Evolutionary conservation across 306 rosid genomes (phyloP).

Genomic region (Quercus dentata): DNA sequence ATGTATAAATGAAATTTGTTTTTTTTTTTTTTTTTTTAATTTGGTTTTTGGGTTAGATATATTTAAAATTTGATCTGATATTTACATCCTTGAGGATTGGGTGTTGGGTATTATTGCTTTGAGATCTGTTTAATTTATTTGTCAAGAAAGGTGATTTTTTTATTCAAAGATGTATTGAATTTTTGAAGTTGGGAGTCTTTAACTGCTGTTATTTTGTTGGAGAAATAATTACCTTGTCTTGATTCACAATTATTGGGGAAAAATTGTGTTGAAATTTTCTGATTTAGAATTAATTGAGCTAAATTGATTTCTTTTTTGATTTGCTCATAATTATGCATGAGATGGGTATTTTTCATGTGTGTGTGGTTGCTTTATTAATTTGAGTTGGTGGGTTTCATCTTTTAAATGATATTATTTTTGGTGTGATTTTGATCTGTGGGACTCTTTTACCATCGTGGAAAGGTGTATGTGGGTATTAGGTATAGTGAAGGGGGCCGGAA

Average conservation of each 20-base stretch:
- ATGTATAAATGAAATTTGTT: neutral
- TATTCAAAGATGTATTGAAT: neutral
- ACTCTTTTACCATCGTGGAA: neutral
- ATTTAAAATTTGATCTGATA: neutral
- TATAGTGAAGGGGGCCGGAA: constrained; percentile 16
- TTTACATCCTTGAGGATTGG: no score
- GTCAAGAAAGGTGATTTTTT: neutral
- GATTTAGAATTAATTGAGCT: neutral
- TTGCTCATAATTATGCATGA: neutral
- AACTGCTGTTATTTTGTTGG: neutral
- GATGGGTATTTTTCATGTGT: constrained; percentile 1
- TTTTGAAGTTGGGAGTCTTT: neutral
- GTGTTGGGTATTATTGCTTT: no score
- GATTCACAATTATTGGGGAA: neutral
- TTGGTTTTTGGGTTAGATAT: neutral
- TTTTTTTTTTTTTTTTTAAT: neutral
- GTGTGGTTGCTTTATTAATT: neutral
- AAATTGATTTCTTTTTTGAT: neutral
- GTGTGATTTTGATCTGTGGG: neutral
- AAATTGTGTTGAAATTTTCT: neutral
- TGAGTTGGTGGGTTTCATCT: neutral
- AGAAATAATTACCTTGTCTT: neutral
- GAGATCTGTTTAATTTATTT: neutral
- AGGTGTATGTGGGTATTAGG: constrained; percentile 12
- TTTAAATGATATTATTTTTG: neutral